Base-by-base conservation (phyloP, 495 filamentous ascomycete species). In the Staphylotrichum longicolle region DNA sequence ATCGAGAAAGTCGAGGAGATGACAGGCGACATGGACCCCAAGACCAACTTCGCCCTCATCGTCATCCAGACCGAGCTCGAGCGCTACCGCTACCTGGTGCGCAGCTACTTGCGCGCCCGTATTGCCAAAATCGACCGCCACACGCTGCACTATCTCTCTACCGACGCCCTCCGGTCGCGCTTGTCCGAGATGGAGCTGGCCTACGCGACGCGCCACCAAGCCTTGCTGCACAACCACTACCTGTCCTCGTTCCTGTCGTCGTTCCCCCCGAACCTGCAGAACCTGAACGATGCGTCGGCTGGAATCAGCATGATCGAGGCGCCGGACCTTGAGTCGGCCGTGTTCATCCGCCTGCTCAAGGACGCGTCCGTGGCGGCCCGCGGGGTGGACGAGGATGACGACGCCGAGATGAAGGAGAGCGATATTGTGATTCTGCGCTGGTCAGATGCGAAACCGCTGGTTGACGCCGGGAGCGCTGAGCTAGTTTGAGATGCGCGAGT, bases 51-150 rank as follows among this genome's bases (percentile, higher is more conserved):
- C 71, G 84, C 82, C 63, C 87, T 98, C 65, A 95, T 97, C 50
- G 88, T 98, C 63, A 86, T 97, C 58, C 94, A 98, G 79, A 98
- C 95, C 33, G 94, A 98, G 79, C 85, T 98, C 53, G 90, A 96
- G 73, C 80, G 94, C 44, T 93, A 88, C 73, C 96, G 96, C 78
- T 98, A 88, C 70, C 80, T 98, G 41, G 80, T 97, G 41, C 85
- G 94, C 60, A 88, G 86, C n/a, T 87, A 91, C 62, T 79, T 98
- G 46, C 83, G 94, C 51, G 84, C 88, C n/a, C 81, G 94, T 35
- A 86, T 98, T 45, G 82, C 91, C 20, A 98, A 98, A 82, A 90
- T 91, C 68, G 87, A 91, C 69, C 82, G 81, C 45, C 83, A 89
- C 72, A 79, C 84, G 35, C 81, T 85, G 58, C 81, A 85, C 74